Evolutionary conservation across 2,329 filamentous ascomycete genomes (phyloP), one percentile per base, ranked within the genome.

Genomic region (Hypoxylon sp.): DNA sequence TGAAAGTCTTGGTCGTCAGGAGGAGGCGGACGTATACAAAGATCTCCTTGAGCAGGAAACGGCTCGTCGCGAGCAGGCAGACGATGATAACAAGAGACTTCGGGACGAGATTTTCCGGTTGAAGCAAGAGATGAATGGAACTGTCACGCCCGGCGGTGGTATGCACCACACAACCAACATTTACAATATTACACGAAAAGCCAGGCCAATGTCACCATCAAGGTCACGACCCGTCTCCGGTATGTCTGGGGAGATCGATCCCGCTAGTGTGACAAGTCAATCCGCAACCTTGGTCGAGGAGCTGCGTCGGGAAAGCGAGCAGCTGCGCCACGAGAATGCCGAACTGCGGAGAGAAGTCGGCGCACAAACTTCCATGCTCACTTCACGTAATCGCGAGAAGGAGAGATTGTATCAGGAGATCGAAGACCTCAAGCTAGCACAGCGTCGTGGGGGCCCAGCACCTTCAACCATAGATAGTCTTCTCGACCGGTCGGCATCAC

Each of bases 341-440:
- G 95, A 98, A 78, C 81, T 99, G 32, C 89, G 95, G 58, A 92
- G 94, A 59, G 94, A 98, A 79, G 92, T 98, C 31, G 93, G 94
- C 68, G 96, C 96, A 2, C 96, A 99, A 79, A 97, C 94, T 0
- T 98, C 94, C 0, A 98, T 99, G 93, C 87, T 99, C 35, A 98
- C 95, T 0, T 98, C 96, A 37, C 88, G 96, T 24, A 98, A 98
- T 76, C 92, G 94, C 27, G 96, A 99, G 78, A 97, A 97, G 77
- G 94, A 98, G 78, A 89, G 94, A 4, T 85, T 99, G 7, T 97
- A 98, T 79, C 93, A 97, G 77, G 95, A 99, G 78, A 98, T 98
- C 69, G 96, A 99, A 80, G 94, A 98, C 68, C 85, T 99, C 69
- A 99, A 98, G 81, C 89, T 98, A 74, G 89, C 92, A 1, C 91